Base-by-base conservation (phyloP, 106 monocot genomes). In the Alisma plantagoaquatica region DNA sequence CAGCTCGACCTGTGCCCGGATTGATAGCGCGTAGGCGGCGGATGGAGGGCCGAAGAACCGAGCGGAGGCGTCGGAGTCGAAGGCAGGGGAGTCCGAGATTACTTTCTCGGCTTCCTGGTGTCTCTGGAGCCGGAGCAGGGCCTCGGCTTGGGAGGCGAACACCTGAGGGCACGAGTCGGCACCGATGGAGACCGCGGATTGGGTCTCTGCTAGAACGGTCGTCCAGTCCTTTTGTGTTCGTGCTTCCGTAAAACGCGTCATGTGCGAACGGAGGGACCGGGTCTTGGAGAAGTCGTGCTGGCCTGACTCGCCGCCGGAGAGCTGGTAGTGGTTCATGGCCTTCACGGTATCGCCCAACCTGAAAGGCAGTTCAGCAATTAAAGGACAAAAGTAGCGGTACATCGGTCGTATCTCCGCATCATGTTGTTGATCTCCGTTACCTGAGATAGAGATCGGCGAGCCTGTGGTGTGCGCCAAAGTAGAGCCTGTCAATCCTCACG, bases 131-230 rank as follows among this genome's bases (percentile, higher is more conserved):
- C 76, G 86, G 41, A 92, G 43, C 3, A 92, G 73, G 16, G 92
- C 86, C 62, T 92, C 92, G 22, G 82, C 92, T 76, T 82, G 75
- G 19, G 49, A 57, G 18, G 86, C 86, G 53, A 82, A 70, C 10
- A 86, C 76, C 71, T 75, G 74, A 21, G 87, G 87, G 21, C 81
- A 66, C 15, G 73, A 82, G 61, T 91, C 78, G 15, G 81, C 81
- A 17, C 78, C 91, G 14, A 45, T 43, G 23, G 77, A 47, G 23
- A 77, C 49, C n/a, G 77, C 81, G 31, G 60, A 58, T 25, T 56
- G 53, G 5, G 80, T 46, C 46, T 59, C 61, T 42, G 61, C 58
- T 1, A 77, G 48, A 45, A 78, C 50, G 10, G 53, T 55, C 26
- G 41, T 17, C 87, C 87, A 87, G 49, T 87, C 71, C 53, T 53